Evolutionary conservation across 768 basidiomycete genomes (phyloP).

Genomic region (Roridomyces roridus): DNA sequence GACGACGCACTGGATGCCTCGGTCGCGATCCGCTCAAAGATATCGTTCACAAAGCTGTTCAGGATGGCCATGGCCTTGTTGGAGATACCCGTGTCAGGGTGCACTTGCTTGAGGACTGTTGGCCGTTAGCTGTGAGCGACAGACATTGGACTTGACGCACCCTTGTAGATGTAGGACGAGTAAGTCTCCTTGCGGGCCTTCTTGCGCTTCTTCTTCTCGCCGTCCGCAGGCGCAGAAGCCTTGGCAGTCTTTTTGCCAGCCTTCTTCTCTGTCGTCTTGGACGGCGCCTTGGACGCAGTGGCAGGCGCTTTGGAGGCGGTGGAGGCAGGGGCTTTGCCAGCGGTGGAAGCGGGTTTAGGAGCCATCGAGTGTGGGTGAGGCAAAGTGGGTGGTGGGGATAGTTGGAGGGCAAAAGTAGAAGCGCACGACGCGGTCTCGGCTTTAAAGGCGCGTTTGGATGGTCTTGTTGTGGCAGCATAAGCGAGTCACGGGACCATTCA

Average conservation of each 20-base stretch:
- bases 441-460: slow-evolving; percentile 54
- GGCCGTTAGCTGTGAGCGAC: neutral
- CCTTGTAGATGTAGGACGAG: slow-evolving; percentile 96
- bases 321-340: too few relatives aligned
- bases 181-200: too few relatives aligned
- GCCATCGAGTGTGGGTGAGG: too few relatives aligned
- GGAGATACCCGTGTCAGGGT: too few relatives aligned
- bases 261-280: too few relatives aligned
- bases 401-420: slow-evolving; percentile 39
- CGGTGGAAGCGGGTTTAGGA: too few relatives aligned
- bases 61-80: too few relatives aligned
- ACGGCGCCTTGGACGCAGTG: too few relatives aligned
- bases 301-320: too few relatives aligned
- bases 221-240: slow-evolving; percentile 69
- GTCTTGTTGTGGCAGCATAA: slow-evolving; percentile 44
- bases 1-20: slow-evolving; percentile 82
- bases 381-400: slow-evolving; percentile 34
- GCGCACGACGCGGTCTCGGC: slow-evolving; percentile 4
- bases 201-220: slow-evolving; percentile 88
- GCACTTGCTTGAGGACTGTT: too few relatives aligned
- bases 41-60: slow-evolving; percentile 93
- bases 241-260: slow-evolving; percentile 84
- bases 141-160: too few relatives aligned
- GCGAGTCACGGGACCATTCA: slow-evolving; percentile 41
- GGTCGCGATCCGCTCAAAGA: slow-evolving; percentile 90